phyloP scores from a whole-genome alignment of 371 early-diverging fungal species.

The Rhizopus stolonifer region DNA sequence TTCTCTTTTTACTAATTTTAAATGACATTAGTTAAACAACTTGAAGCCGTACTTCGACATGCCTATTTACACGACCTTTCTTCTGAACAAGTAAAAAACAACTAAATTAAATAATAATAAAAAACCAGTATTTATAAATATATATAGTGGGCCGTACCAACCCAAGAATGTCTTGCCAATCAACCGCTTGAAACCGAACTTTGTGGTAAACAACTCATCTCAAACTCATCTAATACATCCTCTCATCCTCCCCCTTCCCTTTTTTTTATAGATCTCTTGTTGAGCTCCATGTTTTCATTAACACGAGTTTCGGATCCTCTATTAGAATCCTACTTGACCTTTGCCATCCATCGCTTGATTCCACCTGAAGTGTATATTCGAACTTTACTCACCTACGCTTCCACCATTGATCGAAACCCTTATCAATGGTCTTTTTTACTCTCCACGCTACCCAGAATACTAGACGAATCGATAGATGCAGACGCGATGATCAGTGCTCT shows the following conservation, averaged over 20 bases:
- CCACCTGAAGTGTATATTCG: constrained; percentile 14
- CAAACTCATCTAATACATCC: neutral
- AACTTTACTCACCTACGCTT: constrained; percentile 20
- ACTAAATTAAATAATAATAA: neutral
- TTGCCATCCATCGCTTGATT: constrained; percentile 18
- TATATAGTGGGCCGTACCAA: constrained; percentile 47
- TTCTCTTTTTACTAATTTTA: neutral
- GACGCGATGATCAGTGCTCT: constrained; percentile 23
- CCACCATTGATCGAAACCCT: constrained; percentile 25
- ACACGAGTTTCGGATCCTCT: constrained; percentile 31
- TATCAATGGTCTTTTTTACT: constrained; percentile 42
- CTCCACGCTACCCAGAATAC: constrained; percentile 19
- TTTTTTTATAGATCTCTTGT: constrained; percentile 27
- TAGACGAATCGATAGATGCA: constrained; percentile 19
- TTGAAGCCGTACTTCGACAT: constrained; percentile 32
- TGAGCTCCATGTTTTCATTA: constrained; percentile 34
- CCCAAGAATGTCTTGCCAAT: constrained; percentile 32
- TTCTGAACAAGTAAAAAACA: constrained; percentile 22
- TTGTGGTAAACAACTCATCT: constrained; percentile 26
- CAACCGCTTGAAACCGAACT: constrained; percentile 20
- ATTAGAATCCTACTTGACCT: constrained; percentile 40
- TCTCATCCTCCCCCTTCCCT: too few species aligned
- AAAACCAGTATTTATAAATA: too few species aligned
- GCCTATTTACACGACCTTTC: constrained; percentile 26
- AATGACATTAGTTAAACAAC: constrained; percentile 22